Evolutionary conservation across 306 rosid genomes (phyloP), one percentile per base, ranked within the genome.

Genomic region (Arachis hypogaea): DNA sequence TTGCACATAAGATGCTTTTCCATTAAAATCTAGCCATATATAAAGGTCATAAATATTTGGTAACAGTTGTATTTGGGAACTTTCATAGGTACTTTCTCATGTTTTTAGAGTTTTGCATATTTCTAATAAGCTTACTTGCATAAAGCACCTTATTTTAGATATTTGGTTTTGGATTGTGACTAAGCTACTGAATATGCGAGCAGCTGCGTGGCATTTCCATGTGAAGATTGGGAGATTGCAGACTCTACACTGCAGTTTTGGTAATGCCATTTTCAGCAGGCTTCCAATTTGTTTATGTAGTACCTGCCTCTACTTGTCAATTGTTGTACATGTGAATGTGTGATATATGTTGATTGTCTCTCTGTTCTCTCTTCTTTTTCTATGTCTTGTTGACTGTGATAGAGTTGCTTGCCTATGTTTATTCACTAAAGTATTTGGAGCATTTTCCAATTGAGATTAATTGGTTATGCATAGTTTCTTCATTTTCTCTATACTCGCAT

Each of bases 141-240:
- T 74, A 51, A 69, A 75, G 65, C 51, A 70, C 66, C 70, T 33
- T 74, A 72, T 44, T 69, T 71, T 64, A 57, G 50, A 78, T 44
- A 57, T 51, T 52, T 77, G 64, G 54, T 59, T 46, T 46, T 41
- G 43, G 59, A 28, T 78, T 74, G 71, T 68, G 70, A 63, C 68
- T 71, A 74, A 81, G 29, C 52, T 80, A 72, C 74, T 85, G 60
- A 59, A 43, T 63, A 14, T 83, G 78, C 45, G 79, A 40, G 88
- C 96, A 91, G 98, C 73, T 93, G 98, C 43, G 89, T 93, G 82
- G 91, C 98, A 68, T 93, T 89, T 89, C 91, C 94, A 59, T 77
- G 92, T 86, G 97, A 87, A 81, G 98, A 91, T 75, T 93, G 97
- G 98, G 98, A 93, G 89, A 88, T 88, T 77, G 91, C 98, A 45